A percentile compares a stretch with the other conserved stretches of the same genome.
Evolutionary conservation across 805 yeast genomes (phyloP).

Genomic region (Cyberlindnera xishuangbannaensis): DNA sequence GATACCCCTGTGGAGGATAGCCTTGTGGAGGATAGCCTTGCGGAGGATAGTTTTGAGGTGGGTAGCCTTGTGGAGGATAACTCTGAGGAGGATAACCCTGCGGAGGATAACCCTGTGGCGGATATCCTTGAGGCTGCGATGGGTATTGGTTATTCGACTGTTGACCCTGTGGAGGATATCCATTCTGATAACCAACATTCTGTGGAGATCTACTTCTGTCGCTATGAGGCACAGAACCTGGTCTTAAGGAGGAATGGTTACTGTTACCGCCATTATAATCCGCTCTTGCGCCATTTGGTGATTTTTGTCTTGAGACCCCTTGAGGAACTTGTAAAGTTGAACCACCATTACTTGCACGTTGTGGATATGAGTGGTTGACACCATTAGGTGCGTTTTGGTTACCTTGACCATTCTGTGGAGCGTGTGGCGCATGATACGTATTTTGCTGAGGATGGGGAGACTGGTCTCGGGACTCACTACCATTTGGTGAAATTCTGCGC

Average conservation of each 20-base stretch:
- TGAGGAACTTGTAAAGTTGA: conserved; percentile 10
- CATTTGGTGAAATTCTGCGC: neutral
- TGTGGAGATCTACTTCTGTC: conserved; percentile 15
- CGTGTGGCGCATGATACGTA: no score
- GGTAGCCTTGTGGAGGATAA: conserved; percentile 15
- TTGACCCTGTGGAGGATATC: conserved; percentile 17
- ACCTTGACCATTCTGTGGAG: conserved; percentile 1
- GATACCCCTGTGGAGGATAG: conserved; percentile 21
- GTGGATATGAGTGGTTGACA: neutral
- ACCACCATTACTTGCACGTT: conserved; percentile 6
- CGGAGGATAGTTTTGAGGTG: conserved; percentile 15
- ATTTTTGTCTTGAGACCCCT: conserved; percentile 4
- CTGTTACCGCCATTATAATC: conserved; percentile 1
- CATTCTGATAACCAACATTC: conserved; percentile 9
- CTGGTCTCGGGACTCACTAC: neutral
- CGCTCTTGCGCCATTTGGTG: conserved; percentile 6
- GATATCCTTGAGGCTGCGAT: conserved; percentile 22
- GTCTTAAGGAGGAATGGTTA: conserved; percentile 5
- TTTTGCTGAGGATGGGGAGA: no score
- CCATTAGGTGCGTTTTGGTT: no score
- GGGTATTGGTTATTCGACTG: conserved; percentile 9
- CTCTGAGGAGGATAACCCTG: conserved; percentile 20
- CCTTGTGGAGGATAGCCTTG: conserved; percentile 14
- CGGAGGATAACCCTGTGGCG: conserved; percentile 18
- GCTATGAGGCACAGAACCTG: conserved; percentile 5